Conservation (phyloP, 805 yeast genomes). For the Nakazawaea holstii region DNA sequence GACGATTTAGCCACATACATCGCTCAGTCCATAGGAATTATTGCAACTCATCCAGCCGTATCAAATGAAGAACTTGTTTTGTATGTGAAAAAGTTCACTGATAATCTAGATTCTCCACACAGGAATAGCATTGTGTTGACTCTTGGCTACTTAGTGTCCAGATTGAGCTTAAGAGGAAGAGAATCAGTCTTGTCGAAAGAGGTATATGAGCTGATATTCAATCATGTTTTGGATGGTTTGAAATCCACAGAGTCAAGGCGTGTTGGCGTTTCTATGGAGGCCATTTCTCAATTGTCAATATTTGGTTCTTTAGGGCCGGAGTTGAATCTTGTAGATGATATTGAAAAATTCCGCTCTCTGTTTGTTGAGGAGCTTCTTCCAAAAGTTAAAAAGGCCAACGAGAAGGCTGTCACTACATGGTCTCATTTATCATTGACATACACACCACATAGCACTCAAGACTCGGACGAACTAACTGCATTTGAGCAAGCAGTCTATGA, state of each 20-base stretch:
- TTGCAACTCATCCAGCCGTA: slow-evolving; percentile 34
- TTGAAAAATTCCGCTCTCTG: slow-evolving; percentile 17
- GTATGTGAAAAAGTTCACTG: slow-evolving; percentile 11
- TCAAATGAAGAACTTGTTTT: slow-evolving; percentile 12
- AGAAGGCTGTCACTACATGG: slow-evolving; percentile 50
- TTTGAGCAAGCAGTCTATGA: slow-evolving; percentile 46
- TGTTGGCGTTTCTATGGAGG: slow-evolving; percentile 28
- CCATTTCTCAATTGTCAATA: slow-evolving; percentile 36
- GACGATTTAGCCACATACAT: slow-evolving; percentile 18
- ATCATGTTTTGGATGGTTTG: slow-evolving; percentile 13
- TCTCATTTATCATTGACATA: slow-evolving; percentile 45
- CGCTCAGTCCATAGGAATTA: slow-evolving; percentile 22
- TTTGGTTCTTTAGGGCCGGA: slow-evolving; percentile 42
- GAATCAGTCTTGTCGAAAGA: slow-evolving; percentile 13
- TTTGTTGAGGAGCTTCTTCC: slow-evolving; percentile 28
- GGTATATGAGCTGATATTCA: slow-evolving; percentile 12
- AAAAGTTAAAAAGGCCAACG: slow-evolving; percentile 51
- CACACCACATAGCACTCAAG: slow-evolving; percentile 13
- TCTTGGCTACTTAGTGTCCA: slow-evolving; percentile 40
- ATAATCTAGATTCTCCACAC: slow-evolving; percentile 7
- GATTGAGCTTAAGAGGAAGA: slow-evolving; percentile 33
- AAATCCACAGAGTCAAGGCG: slow-evolving; percentile 18
- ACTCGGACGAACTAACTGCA: slow-evolving; percentile 19
- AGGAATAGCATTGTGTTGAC: slow-evolving; percentile 23
- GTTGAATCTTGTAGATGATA: slow-evolving; percentile 14